Evolutionary conservation across 371 early-diverging fungal genomes (phyloP).

Genomic region (Actinomucor elegans): DNA sequence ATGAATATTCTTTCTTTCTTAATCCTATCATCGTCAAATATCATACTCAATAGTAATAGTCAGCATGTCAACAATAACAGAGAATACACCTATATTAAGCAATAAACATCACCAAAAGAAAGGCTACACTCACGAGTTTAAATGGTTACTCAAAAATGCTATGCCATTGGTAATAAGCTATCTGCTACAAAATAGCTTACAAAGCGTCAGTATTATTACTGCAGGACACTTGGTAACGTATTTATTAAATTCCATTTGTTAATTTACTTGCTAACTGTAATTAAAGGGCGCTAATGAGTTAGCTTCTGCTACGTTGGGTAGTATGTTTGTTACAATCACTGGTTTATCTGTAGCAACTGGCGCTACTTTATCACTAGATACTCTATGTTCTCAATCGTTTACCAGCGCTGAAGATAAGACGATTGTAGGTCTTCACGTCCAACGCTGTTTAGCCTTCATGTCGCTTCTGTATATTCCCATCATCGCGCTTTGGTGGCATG

Average conservation of each 20-base stretch:
- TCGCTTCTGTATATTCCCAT: conserved; percentile 66
- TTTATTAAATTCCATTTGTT: conserved; percentile 10
- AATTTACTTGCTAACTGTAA: neutral
- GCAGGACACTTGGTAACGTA: conserved; percentile 52
- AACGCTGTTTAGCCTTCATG: conserved; percentile 75
- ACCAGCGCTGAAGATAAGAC: conserved; percentile 68
- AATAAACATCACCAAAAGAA: conserved; percentile 2
- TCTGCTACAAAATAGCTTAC: conserved; percentile 62
- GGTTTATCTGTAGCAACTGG: conserved; percentile 78
- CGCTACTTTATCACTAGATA: conserved; percentile 82
- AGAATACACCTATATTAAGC: conserved; percentile 2
- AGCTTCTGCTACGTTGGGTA: conserved; percentile 73
- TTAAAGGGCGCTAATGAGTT: conserved; percentile 65
- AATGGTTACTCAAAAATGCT: conserved; percentile 50
- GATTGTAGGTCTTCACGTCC: conserved; percentile 77
- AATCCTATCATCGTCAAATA: neutral
- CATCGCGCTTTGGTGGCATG: conserved; percentile 69
- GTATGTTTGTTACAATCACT: conserved; percentile 84
- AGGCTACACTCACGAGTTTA: conserved; percentile 26
- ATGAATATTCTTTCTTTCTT: neutral
- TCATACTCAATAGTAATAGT: neutral
- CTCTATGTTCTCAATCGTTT: conserved; percentile 83
- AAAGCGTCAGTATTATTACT: conserved; percentile 56
- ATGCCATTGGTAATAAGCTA: conserved; percentile 58
- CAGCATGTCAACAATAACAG: conserved; percentile 6